A percentile compares a stretch with the other conserved stretches of the same genome.
phyloP scores from a whole-genome alignment of 2,329 filamentous ascomycete species.

The Curvularia verruculosa region DNA sequence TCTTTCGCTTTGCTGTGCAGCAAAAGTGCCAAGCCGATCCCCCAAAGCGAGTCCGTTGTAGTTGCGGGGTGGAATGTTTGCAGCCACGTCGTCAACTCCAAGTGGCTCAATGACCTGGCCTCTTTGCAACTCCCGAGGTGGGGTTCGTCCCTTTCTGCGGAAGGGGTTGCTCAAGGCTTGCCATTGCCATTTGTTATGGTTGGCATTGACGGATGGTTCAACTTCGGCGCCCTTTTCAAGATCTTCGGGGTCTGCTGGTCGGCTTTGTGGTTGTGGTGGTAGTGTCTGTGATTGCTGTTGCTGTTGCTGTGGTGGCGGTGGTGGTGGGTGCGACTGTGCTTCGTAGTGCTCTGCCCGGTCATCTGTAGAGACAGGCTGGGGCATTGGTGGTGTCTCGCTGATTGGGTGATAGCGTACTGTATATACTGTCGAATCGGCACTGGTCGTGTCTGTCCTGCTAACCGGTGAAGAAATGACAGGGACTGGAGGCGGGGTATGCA shows the following conservation, averaged over 20 bases:
- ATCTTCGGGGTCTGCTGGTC: slow-evolving; percentile 30
- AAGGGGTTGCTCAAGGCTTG: slow-evolving; percentile 63
- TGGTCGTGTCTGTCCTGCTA: slow-evolving; percentile 66
- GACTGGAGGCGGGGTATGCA: slow-evolving; percentile 50
- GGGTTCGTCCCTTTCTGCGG: slow-evolving; percentile 62
- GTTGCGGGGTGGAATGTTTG: slow-evolving; percentile 50
- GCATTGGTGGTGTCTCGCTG: slow-evolving; percentile 48
- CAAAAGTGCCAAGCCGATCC: slow-evolving; percentile 55
- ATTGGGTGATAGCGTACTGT: slow-evolving; percentile 66
- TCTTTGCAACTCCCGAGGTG: slow-evolving; percentile 65
- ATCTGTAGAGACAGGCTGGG: slow-evolving; percentile 24
- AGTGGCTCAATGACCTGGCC: slow-evolving; percentile 59
- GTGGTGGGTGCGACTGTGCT: slow-evolving; percentile 10
- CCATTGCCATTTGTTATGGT: slow-evolving; percentile 52
- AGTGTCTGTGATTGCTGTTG: slow-evolving; percentile 6
- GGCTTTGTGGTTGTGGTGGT: slow-evolving; percentile 10
- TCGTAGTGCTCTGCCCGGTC: slow-evolving; percentile 18
- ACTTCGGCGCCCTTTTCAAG: slow-evolving; percentile 39
- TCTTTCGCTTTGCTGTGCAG: slow-evolving; percentile 56
- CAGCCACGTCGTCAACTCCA: slow-evolving; percentile 41
- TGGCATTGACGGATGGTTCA: slow-evolving; percentile 13
- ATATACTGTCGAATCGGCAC: slow-evolving; percentile 68
- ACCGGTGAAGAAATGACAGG: slow-evolving; percentile 60
- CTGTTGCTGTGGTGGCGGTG: slow-evolving; percentile 3
- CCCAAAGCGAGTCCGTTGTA: slow-evolving; percentile 54